Base-by-base conservation (phyloP, 805 yeast species). In the Brettanomyces nanus region DNA sequence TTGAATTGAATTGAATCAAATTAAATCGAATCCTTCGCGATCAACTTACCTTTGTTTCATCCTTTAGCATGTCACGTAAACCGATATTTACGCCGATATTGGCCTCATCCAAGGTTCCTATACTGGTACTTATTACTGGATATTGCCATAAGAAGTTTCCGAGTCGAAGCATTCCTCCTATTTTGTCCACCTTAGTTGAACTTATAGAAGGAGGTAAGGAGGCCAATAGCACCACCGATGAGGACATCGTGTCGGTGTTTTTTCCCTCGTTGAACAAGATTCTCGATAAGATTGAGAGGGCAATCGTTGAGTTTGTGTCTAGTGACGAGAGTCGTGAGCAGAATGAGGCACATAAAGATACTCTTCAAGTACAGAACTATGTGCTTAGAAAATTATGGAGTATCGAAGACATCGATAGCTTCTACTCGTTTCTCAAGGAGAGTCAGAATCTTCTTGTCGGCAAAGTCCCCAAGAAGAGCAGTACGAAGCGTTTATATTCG, bases 101-200 rank as follows among this genome's bases (percentile, higher is more conserved):
- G 20, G 70, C 80, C 5, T 77, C 84, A 1, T 68, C 73, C 39
- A 75, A 73, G 45, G 55, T 79, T 0, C 72, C 77, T 2, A 46
- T 77, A 1, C 47, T 77, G 7, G 55, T 69, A 3, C 48, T 79
- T 11, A 62, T 77, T 4, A 64, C 65, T 13, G 68, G 69, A 0
- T 72, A 73, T 45, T 62, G 75, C 33, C 51, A 62, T 10, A 62
- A 62, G 6, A 52, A 53, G 13, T 44, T 71, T 2, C 75, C 75
- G 4, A 45, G 54, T 13, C 46, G 51, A 17, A 52, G 61, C 20
- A 53, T 59, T 18, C 62, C 69, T 5, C 65, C 71, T 1, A 47
- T 68, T 13, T 47, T 74, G 26, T 46, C 67, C 3, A 51, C 65
- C 1, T 45, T 75, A n/a, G 71, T 72, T 13, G 59, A 61, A 30